These are phyloP conservation scores for Hylodesmum podocarpum DNA, from an alignment of 306 rosid genomes.

Conservation along the genomic window DNA sequence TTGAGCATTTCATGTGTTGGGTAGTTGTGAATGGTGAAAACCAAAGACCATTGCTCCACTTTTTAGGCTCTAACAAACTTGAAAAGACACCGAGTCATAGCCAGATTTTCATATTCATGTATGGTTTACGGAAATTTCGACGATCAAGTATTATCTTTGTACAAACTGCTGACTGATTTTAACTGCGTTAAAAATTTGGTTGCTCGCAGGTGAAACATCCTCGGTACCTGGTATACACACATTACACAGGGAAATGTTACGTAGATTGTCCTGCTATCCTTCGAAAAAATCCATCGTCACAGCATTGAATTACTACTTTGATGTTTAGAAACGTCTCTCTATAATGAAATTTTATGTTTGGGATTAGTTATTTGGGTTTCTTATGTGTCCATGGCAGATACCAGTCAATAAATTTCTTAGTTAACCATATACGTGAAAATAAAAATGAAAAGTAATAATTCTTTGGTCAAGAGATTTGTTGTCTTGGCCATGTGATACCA, in stretches of 20 bases:
- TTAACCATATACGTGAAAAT: not conserved
- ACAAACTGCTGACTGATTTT: not conserved
- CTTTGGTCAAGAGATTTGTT: not conserved
- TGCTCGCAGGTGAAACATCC: not conserved
- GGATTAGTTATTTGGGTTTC: not conserved
- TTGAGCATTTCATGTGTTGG: not conserved
- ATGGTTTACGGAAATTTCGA: not conserved
- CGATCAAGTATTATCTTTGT: not conserved
- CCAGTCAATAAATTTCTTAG: not conserved
- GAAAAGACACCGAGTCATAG: too few relatives aligned
- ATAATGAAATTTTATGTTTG: not conserved
- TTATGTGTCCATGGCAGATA: not conserved
- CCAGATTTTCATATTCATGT: not conserved
- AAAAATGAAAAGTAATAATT: not conserved
- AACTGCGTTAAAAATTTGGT: too few relatives aligned
- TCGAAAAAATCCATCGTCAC: not conserved
- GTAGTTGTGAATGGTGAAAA: not conserved
- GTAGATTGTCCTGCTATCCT: not conserved
- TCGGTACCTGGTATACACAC: not conserved
- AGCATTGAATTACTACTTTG: not conserved
- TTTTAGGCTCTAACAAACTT: not conserved
- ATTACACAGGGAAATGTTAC: too few relatives aligned
- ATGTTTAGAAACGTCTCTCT: not conserved
- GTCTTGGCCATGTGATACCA: not conserved
- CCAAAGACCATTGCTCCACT: not conserved